phyloP scores from a whole-genome alignment of 495 filamentous ascomycete species.

The Jackrogersella multiformis region DNA sequence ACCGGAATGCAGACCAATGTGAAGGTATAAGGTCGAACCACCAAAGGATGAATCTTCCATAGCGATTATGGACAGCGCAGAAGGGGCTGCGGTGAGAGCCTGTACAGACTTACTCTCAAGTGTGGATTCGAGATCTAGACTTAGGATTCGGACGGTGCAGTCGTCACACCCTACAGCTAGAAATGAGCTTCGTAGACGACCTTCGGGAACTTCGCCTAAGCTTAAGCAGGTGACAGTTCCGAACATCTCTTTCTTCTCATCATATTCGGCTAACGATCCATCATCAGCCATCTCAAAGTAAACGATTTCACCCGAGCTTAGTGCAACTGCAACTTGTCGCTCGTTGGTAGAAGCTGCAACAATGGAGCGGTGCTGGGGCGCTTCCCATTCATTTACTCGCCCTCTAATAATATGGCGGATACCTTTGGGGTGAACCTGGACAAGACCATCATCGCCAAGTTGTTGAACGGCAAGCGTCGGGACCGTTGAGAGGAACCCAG shows the following conservation, averaged over 20 bases:
- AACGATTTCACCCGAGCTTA: constrained; percentile 94
- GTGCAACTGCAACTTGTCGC: constrained; percentile 88
- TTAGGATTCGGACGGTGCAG: constrained; percentile 91
- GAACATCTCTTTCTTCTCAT: constrained; percentile 94
- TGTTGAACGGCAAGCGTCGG: constrained; percentile 92
- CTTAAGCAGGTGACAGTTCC: constrained; percentile 94
- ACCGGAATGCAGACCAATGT: constrained; percentile 94
- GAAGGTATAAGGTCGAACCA: constrained; percentile 85
- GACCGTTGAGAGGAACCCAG: constrained; percentile 85
- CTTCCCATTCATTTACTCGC: constrained; percentile 91
- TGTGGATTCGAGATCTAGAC: constrained; percentile 86
- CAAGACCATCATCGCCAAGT: constrained; percentile 88
- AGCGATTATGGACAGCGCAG: constrained; percentile 87
- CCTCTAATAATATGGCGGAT: constrained; percentile 89
- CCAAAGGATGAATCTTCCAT: constrained; percentile 84
- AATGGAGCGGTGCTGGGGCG: constrained; percentile 91
- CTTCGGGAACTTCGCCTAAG: constrained; percentile 92
- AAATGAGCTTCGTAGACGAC: constrained; percentile 83
- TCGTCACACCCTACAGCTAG: constrained; percentile 97
- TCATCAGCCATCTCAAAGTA: constrained; percentile 98
- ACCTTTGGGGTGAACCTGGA: constrained; percentile 95
- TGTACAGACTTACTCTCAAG: constrained; percentile 94
- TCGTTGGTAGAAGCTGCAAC: constrained; percentile 96
- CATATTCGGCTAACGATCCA: constrained; percentile 89
- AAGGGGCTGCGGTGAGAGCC: constrained; percentile 88